A percentile compares a stretch with the other conserved stretches of the same genome.
phyloP scores from a whole-genome alignment of 2,329 filamentous ascomycete species.

The Talaromyces marneffei region DNA sequence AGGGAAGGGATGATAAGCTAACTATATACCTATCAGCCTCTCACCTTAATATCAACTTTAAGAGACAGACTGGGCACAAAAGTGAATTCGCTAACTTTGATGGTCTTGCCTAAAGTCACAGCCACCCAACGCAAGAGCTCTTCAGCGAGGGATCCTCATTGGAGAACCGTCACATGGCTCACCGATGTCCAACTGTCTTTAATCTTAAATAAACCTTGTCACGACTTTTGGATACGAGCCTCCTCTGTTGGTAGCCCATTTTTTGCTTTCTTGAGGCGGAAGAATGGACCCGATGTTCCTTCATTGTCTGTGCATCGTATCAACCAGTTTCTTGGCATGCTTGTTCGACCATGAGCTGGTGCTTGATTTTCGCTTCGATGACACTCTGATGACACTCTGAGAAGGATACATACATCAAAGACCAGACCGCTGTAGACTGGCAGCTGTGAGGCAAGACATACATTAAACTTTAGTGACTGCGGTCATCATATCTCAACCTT shows the following conservation, averaged over 20 bases:
- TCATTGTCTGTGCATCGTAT: not conserved
- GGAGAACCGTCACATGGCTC: not conserved
- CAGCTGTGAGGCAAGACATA: not conserved
- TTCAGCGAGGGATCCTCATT: not conserved
- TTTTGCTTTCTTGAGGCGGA: not conserved
- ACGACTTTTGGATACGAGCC: conserved; percentile 4
- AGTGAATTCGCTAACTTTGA: not conserved
- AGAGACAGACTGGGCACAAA: not conserved
- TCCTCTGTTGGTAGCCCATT: not conserved
- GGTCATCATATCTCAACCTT: not conserved
- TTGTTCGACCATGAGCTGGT: not conserved
- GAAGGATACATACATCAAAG: not conserved
- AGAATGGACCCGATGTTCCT: not conserved
- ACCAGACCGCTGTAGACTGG: not conserved
- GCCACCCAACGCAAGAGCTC: not conserved
- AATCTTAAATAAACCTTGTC: not conserved
- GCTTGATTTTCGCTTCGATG: not conserved
- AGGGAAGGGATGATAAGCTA: not conserved
- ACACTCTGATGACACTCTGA: not conserved
- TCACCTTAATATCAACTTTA: not conserved
- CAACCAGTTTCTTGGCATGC: not conserved
- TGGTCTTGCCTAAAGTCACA: not conserved
- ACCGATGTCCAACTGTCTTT: not conserved
- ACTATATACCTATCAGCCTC: not conserved
- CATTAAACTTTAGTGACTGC: not conserved